Evolutionary conservation across 148 eudicot species (phyloP), one percentile per base, ranked within the genome.

Genomic region (Selenicereus undatus): DNA sequence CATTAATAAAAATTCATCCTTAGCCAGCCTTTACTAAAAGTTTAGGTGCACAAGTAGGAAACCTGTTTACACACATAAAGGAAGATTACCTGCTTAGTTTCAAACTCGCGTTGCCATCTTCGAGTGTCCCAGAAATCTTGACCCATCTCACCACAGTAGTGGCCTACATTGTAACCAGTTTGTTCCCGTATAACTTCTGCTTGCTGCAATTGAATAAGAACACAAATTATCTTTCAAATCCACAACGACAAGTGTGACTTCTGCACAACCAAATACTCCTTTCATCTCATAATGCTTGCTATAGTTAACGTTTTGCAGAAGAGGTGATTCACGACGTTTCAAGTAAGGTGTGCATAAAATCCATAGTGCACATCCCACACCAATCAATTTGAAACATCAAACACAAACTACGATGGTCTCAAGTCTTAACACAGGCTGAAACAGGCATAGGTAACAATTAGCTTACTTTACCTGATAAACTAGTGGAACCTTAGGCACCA

Each of bases 141-240:
- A 76, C 99, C 99, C 99, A 96, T 96, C 83, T 96, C 99, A 85
- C 99, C 99, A 89, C 99, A 96, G 75, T 93, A 96, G 88, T 96
- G 99, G 42, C 99, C 99, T 66, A 96, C 98, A 89, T 84, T 85
- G 85, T 83, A 96, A 69, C 97, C 97, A 45, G 99, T 92, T 80
- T 86, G 93, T 77, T 90, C 94, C 35, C 98, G 98, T 81, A 96
- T 96, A 81, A 96, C 99, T 82, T 96, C 99, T 76, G 99, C 98
- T 96, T 96, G 99, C 99, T 96, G 90, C 77, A 83, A 22, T 35
- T 72, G 51, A 82, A 70, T 42, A 75, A 65, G 20, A 75, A 82
- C 62, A 36, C 54, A 32, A 52, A 35, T 77, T 64, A 77, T 51
- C 36, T 39, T 14, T 39, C 66, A 77, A 73, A 77, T 42, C 60